phyloP scores from a whole-genome alignment of 2,329 filamentous ascomycete genomes.

The Zymoseptoria crescenta region DNA sequence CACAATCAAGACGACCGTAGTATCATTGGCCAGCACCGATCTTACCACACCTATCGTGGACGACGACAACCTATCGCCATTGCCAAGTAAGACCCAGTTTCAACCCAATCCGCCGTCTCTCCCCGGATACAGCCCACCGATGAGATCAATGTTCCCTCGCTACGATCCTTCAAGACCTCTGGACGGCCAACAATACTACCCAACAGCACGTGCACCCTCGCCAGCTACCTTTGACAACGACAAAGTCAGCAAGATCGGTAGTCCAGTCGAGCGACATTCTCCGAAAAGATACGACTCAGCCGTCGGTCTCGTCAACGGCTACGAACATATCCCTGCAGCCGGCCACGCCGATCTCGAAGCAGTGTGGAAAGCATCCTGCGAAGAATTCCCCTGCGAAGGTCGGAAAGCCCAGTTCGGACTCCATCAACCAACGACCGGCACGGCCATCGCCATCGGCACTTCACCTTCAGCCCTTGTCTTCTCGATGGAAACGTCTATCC shows the following conservation, averaged over 20 bases:
- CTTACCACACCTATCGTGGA: conserved; percentile 11
- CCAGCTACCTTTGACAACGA: conserved; percentile 49
- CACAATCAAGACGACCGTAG: conserved; percentile 2
- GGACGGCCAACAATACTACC: conserved; percentile 62
- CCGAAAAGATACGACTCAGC: conserved; percentile 23
- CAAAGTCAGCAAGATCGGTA: conserved; percentile 54
- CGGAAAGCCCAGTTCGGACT: conserved; percentile 25
- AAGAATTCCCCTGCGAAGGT: conserved; percentile 16
- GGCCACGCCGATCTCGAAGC: conserved; percentile 19
- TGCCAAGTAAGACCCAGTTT: conserved; percentile 21
- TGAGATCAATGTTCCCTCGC: conserved; percentile 67
- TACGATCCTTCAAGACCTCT: conserved; percentile 63
- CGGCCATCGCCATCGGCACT: conserved; percentile 18
- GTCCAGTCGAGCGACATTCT: conserved; percentile 18
- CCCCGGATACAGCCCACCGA: conserved; percentile 31
- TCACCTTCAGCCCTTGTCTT: conserved; percentile 19
- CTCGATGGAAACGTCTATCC: conserved; percentile 16
- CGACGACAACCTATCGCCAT: conserved; percentile 18
- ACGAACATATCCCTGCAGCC: conserved; percentile 25
- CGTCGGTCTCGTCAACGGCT: conserved; percentile 23
- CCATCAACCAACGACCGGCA: conserved; percentile 14
- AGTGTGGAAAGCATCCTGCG: conserved; percentile 24
- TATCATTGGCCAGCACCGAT: neutral
- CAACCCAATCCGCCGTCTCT: conserved; percentile 7
- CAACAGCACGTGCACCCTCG: conserved; percentile 50